These are phyloP conservation scores for Trichoderma guizhouense DNA, from an alignment of 2,329 filamentous ascomycete species.

Conservation along the genomic window DNA sequence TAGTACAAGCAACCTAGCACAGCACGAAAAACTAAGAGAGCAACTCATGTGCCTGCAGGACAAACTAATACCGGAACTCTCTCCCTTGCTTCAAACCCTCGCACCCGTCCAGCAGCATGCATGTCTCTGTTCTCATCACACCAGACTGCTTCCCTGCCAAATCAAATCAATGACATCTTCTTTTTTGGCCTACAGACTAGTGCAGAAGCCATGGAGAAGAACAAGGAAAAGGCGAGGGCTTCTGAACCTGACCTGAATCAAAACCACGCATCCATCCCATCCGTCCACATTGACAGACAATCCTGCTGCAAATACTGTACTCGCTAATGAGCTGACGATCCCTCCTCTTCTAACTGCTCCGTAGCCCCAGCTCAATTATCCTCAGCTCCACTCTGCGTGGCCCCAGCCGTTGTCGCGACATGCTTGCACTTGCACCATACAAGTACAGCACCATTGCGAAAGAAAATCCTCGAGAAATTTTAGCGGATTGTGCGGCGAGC, in stretches of 20 bases:
- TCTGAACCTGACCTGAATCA: background rate
- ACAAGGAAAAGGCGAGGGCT: too few species aligned
- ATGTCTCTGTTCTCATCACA: background rate
- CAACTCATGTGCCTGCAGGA: background rate
- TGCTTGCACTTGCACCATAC: background rate
- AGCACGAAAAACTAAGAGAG: too few species aligned
- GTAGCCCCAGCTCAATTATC: slow-evolving; percentile 6
- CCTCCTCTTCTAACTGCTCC: background rate
- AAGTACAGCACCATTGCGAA: background rate
- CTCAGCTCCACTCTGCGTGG: background rate
- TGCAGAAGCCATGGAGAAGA: background rate
- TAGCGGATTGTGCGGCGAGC: slow-evolving; percentile 4
- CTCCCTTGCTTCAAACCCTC: background rate
- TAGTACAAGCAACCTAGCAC: background rate
- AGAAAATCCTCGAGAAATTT: background rate
- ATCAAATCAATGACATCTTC: background rate
- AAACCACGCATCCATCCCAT: background rate
- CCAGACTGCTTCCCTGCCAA: background rate
- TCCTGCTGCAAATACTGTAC: background rate
- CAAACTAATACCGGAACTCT: background rate
- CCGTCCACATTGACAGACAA: background rate
- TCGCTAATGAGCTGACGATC: slow-evolving; percentile 13
- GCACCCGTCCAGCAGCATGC: background rate
- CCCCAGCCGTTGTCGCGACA: background rate
- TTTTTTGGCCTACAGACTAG: background rate